Conservation (phyloP, 140 eudicot species). For the Artemisia princeps region DNA sequence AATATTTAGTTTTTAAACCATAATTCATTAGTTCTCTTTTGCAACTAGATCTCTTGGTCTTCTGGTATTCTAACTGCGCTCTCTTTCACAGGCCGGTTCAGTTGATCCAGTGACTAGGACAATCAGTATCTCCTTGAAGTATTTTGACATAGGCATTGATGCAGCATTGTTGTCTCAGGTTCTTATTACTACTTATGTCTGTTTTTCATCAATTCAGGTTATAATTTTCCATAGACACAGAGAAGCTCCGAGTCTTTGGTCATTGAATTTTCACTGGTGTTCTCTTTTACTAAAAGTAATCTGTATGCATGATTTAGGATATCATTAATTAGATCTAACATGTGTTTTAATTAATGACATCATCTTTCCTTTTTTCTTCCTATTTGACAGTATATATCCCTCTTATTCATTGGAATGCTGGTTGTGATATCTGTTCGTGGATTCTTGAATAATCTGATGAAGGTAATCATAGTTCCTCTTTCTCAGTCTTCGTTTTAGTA, state of each 20-base stretch:
- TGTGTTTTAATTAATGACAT: neutral
- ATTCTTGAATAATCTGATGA: conserved; percentile 80
- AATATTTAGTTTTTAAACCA: neutral
- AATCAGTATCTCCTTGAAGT: conserved; percentile 83
- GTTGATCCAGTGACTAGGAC: conserved; percentile 89
- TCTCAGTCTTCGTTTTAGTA: conserved; percentile 4
- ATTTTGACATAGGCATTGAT: conserved; percentile 85
- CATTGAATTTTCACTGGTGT: neutral
- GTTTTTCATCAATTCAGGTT: neutral
- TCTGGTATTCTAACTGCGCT: conserved; percentile 4
- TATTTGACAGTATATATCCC: conserved; percentile 74
- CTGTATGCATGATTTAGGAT: neutral
- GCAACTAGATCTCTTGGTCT: conserved; percentile 11
- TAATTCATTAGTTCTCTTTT: neutral
- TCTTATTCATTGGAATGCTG: conserved; percentile 92
- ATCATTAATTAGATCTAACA: conserved; percentile 11
- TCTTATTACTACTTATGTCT: conserved; percentile 18
- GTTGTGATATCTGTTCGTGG: conserved; percentile 93
- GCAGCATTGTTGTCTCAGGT: conserved; percentile 88
- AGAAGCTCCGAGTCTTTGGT: neutral
- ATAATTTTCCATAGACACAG: too few species aligned
- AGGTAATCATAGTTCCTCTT: conserved; percentile 45
- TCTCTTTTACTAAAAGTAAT: neutral
- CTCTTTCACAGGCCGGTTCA: conserved; percentile 69
- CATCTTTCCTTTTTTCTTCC: neutral